Evolutionary conservation across 352 stramenopile species (phyloP), one percentile per base, ranked within the genome.

Genomic region (Globisporangium echinulatum): DNA sequence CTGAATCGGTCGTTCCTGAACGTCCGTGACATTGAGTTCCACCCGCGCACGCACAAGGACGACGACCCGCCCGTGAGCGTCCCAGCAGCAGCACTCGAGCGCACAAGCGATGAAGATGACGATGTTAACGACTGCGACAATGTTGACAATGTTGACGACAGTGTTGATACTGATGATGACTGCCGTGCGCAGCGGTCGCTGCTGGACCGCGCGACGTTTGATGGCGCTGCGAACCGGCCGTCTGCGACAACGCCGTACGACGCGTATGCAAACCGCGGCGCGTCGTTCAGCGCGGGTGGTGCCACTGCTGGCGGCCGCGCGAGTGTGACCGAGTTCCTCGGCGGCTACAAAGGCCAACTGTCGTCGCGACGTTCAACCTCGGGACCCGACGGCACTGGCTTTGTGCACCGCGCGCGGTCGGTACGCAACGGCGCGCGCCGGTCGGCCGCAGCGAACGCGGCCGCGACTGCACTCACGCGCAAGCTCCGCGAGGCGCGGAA

Each of bases 311-410:
- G 62, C 79, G 70, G 50, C 73, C 70, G 11, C 64, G 64, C 64
- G 17, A 89, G 69, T 52, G 74, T 89, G 38, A 70, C 74, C 37
- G 77, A 82, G n/a, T 89, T 89, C 58, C 68, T 89, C 15, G 79
- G 79, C 33, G 79, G 79, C 19, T 89, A 78, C 54, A 87, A 86
- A 62, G 67, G 72, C 36, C 72, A 85, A 39, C 66, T 79, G 11
- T 80, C 68, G 42, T 47, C 40, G 10, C 60, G 69, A 7, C 71
- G 75, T 55, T 66, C 68, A 40, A 70, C 71, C 11, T 46, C 52
- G 49, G 50, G 55, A 5, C 51, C 52, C 14, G 33, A 67, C 7
- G 74, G 64, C 36, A 33, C 25, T 33, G 72, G 68, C 7, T 71
- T 85, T 33, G 62, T 77, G 48, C 79, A 66, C 48, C 73, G 78